A percentile compares a stretch with the other conserved stretches of the same genome.
Conservation (phyloP, 2,329 filamentous ascomycete genomes). For the Apiospora sp. region DNA sequence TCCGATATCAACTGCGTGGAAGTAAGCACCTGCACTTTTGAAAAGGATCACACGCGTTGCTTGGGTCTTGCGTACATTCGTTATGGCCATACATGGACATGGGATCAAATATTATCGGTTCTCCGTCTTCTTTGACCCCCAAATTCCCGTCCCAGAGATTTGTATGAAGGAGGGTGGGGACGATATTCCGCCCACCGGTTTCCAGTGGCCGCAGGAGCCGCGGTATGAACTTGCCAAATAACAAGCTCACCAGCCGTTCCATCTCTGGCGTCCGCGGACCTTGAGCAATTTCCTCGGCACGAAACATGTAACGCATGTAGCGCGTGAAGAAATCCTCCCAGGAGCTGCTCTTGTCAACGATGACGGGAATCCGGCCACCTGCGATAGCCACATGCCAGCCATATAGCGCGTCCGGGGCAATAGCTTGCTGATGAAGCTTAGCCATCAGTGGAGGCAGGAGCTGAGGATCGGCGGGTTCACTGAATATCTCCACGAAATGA, state of each 20-base stretch:
- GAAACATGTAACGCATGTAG: background rate
- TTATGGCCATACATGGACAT: conserved; percentile 6
- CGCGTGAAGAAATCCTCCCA: background rate
- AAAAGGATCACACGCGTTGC: too few species aligned
- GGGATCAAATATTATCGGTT: background rate
- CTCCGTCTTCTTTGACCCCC: background rate
- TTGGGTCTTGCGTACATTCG: background rate
- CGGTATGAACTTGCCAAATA: background rate
- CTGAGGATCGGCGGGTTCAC: background rate
- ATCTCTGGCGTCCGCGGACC: background rate
- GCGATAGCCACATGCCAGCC: background rate
- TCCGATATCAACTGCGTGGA: background rate
- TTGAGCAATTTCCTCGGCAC: background rate
- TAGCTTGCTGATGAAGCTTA: background rate
- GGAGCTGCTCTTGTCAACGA: background rate
- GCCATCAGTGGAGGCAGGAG: background rate
- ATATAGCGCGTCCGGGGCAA: background rate
- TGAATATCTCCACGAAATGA: background rate
- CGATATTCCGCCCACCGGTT: background rate
- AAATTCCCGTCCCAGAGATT: background rate
- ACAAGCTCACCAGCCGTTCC: background rate
- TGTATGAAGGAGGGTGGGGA: background rate
- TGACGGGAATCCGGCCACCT: background rate
- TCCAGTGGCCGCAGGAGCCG: background rate
- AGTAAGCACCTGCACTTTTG: background rate